These are phyloP conservation scores for Aspergillus haitiensis DNA, from an alignment of 495 filamentous ascomycete species.

Conservation along the genomic window DNA sequence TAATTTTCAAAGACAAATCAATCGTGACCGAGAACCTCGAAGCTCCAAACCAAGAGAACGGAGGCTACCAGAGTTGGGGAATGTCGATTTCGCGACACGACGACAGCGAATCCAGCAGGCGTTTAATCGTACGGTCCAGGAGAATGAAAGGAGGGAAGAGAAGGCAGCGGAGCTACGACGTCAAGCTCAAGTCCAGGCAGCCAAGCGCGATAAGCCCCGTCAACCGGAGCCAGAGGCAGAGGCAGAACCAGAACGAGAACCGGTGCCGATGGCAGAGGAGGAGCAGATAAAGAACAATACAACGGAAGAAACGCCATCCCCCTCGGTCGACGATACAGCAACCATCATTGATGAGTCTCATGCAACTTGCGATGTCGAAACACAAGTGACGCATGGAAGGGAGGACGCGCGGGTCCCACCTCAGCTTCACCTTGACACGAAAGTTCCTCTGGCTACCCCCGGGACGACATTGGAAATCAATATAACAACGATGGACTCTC, in stretches of 20 bases:
- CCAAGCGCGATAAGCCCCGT: constrained; percentile 35
- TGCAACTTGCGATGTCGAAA: constrained; percentile 19
- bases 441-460: constrained; percentile 15
- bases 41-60: constrained; percentile 43
- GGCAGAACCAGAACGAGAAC: too few relatives aligned
- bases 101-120: constrained; percentile 76
- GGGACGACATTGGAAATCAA: constrained; percentile 9
- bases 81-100: constrained; percentile 75
- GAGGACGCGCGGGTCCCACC: constrained; percentile 22
- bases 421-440: constrained; percentile 35
- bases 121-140: constrained; percentile 73
- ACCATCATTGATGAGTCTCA: constrained; percentile 31
- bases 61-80: constrained; percentile 58
- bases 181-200: constrained; percentile 35
- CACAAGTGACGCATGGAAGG: constrained; percentile 4
- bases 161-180: constrained; percentile 47
- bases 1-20: constrained; percentile 38
- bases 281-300: constrained; percentile 18
- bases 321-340: constrained; percentile 28
- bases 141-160: constrained; percentile 62
- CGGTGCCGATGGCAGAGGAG: background rate
- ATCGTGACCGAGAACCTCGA: constrained; percentile 31
- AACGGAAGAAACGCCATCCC: constrained; percentile 28
- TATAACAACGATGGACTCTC: constrained; percentile 57
- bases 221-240: constrained; percentile 20